A percentile compares a stretch with the other conserved stretches of the same genome.
phyloP scores from a whole-genome alignment of 73 alveolate species.

The Uronychia setigera region DNA sequence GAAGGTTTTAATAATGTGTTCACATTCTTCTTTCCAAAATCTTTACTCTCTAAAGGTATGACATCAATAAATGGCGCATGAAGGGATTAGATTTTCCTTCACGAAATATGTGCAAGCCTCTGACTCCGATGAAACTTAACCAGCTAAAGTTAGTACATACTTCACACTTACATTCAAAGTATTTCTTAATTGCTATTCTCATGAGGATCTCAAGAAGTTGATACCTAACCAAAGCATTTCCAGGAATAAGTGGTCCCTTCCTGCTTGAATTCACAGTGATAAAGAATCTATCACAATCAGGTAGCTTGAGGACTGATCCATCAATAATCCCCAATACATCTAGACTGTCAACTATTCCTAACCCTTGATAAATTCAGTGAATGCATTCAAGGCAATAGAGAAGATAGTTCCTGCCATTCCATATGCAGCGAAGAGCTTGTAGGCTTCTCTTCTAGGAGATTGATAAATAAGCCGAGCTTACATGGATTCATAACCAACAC shows the following conservation, averaged over 20 bases:
- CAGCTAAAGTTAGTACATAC: neutral
- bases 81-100: constrained; percentile 16
- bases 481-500: constrained; percentile 19
- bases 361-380: constrained; percentile 35
- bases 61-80: neutral
- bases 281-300: constrained; percentile 45
- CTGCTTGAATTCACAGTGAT: constrained; percentile 53
- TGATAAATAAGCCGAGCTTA: neutral
- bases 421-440: constrained; percentile 21
- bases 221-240: constrained; percentile 63
- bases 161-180: constrained; percentile 12
- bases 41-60: constrained; percentile 69
- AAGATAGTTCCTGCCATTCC: constrained; percentile 21
- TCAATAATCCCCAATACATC: constrained; percentile 13
- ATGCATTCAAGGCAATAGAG: constrained; percentile 38
- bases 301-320: constrained; percentile 23
- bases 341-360: neutral
- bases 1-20: constrained; percentile 75
- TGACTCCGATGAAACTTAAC: constrained; percentile 17
- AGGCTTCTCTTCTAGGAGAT: constrained; percentile 14
- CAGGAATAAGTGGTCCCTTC: constrained; percentile 58
- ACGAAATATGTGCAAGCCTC: constrained; percentile 15
- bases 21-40: constrained; percentile 81
- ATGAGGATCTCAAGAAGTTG: constrained; percentile 53
- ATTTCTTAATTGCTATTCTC: constrained; percentile 51